A percentile compares a stretch with the other conserved stretches of the same genome.
Evolutionary conservation across 2,329 filamentous ascomycete species (phyloP).

Genomic region (Lomentospora prolificans): DNA sequence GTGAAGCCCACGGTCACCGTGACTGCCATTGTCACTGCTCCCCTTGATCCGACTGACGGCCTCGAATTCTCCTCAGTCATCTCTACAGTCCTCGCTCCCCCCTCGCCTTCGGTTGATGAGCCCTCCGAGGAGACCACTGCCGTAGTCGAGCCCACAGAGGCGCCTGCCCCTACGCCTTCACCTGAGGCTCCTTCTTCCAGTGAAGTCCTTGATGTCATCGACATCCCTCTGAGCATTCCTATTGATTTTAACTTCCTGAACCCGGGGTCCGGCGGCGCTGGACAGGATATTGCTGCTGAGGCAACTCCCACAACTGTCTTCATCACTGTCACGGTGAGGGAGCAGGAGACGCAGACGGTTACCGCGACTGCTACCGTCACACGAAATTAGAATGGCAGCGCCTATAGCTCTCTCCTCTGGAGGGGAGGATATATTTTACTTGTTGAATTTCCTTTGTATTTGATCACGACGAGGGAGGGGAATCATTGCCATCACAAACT

Average conservation of each 20-base stretch:
- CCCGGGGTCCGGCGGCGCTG: neutral
- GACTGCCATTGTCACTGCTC: neutral
- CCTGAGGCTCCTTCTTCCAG: neutral
- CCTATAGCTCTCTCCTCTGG: neutral
- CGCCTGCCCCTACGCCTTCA: neutral
- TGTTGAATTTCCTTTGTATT: neutral
- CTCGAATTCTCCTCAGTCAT: neutral
- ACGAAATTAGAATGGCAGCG: neutral
- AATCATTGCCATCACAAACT: neutral
- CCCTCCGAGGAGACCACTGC: neutral
- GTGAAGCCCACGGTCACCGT: slow-evolving; percentile 1
- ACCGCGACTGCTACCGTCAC: slow-evolving; percentile 11
- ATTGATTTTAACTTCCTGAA: slow-evolving; percentile 2
- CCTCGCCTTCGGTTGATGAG: neutral
- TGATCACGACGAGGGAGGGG: no score
- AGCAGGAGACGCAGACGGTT: slow-evolving; percentile 10
- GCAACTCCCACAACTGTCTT: slow-evolving; percentile 4
- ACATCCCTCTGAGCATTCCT: slow-evolving; percentile 6
- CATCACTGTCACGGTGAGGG: slow-evolving; percentile 13
- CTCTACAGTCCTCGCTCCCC: neutral
- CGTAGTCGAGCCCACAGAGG: neutral
- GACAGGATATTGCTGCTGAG: neutral
- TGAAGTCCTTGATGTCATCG: slow-evolving; percentile 5
- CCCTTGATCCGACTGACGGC: neutral
- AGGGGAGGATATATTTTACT: neutral